Evolutionary conservation across 441 rosid genomes (phyloP), one percentile per base, ranked within the genome.

Genomic region (Eutrema salsugineum): DNA sequence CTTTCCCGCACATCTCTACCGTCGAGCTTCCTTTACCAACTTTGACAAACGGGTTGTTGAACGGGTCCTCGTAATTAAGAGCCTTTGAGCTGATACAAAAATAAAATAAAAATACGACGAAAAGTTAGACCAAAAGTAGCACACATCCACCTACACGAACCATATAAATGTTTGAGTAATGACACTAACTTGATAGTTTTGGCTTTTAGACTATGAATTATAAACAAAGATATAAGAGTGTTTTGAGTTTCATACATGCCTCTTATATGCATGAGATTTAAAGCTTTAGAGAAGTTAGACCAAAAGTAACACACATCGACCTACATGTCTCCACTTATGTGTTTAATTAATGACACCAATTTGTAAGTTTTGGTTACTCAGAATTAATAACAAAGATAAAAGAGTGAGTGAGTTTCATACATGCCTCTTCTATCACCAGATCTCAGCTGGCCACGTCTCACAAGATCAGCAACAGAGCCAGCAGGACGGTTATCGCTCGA

Each of bases 341-440:
- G 47, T 6, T 15, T 24, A 8, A 66, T 50, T 39, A 24, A 10
- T 44, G 27, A 57, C 44, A 63, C 28, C 19, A 61, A 6, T 20
- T 58, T 1, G 6, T 16, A 57, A 15, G 22, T 20, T 48, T 10
- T 7, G 10, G 35, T 10, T 35, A 28, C 6, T 28, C 7, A 55
- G 16, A 24, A 27, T 0, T 5, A 8, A 8, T 4, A 27, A 49
- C 40, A 30, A 70, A 70, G 76, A 39, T 16, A 14, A 17, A 47
- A 61, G 73, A 63, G 53, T 0, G 65, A 15, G 11, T 11, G 68
- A 65, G 76, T 35, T 61, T 84, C 99, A 79, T 92, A 92, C 99
- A 95, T 92, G 98, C 99, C 98, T 91, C 99, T 89, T 89, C 97
- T 87, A 88, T 91, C 97, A 87, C 88, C 97, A 27, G 98, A 92